phyloP scores from a whole-genome alignment of 75 land plant genomes.

The Picea glauca region DNA sequence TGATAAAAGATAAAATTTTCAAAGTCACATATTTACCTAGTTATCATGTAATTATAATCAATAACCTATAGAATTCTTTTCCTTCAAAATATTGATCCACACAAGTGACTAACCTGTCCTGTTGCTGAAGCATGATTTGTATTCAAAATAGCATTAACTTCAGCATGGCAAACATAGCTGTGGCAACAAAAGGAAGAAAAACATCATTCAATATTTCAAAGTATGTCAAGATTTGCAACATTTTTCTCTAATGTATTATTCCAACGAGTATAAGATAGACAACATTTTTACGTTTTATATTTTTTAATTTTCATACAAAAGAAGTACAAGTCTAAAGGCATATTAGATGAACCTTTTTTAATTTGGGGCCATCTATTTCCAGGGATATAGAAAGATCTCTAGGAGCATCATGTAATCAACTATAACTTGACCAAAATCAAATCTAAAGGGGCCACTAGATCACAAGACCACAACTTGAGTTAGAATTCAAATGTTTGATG shows the following conservation, averaged over 20 bases:
- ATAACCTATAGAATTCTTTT: neutral
- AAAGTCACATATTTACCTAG: neutral
- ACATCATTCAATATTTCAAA: neutral
- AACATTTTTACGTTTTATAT: neutral
- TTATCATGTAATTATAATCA: neutral
- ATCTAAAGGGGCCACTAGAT: neutral
- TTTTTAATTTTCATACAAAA: neutral
- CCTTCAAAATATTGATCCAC: neutral
- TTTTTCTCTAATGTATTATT: neutral
- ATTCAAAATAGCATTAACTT: conserved; percentile 94
- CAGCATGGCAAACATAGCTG: conserved; percentile 99
- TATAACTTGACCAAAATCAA: neutral
- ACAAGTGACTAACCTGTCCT: conserved; percentile 68
- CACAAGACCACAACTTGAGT: neutral
- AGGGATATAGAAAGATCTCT: neutral
- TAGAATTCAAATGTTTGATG: too few species aligned
- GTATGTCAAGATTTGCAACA: neutral
- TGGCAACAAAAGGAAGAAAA: conserved; percentile 3
- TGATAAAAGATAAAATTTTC: neutral
- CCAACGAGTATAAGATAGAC: neutral
- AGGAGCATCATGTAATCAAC: neutral
- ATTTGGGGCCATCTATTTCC: neutral
- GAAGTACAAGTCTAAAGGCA: neutral
- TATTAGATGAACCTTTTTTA: neutral
- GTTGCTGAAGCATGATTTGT: conserved; percentile 94